Evolutionary conservation across 306 rosid species (phyloP), one percentile per base, ranked within the genome.

Genomic region (Cercis canadensis): DNA sequence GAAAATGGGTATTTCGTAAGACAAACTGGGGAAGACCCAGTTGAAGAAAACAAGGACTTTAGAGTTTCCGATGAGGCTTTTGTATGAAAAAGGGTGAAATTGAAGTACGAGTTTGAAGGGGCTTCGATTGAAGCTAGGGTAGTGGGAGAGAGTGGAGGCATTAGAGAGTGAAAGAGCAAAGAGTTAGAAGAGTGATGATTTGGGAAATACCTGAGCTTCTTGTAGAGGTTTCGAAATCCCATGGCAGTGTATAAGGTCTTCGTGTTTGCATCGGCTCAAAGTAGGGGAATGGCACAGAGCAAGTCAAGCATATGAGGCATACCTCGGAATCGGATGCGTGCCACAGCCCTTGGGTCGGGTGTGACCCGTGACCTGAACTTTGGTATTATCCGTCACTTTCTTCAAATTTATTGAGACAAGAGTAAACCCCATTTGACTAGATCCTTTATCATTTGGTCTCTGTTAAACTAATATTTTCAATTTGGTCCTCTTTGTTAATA

Each of bases 151-250:
- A 64, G 19, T 65, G 65, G 43, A 7, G 67, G 36, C 11, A 32
- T n/a, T 45, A 21, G 39, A 62, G 67, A 61, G 32, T 59, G 75
- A 60, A 41, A 41, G 44, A 75, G 21, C 7, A 58, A 47, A 56
- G 65, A 77, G 55, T 54, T 41, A 7, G 78, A 59, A 34, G 19
- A 69, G 59, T 6, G 66, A 79, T 73, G 57, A 21, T 36, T 72
- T n/a, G 80, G 67, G 71, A 78, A 69, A 83, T 76, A 81, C 86
- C 90, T 83, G 73, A 63, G 56, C 50, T 29, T 78, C 16, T 73
- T 47, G 75, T 46, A 62, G 18, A 78, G 61, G 72, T 59, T 62
- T 62, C 69, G 72, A 61, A 78, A 36, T 70, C 53, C 81, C 85
- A 84, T 84, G 43, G 43, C 43, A 37, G 29, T 24, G 29, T 24